Evolutionary conservation across 1,284 basidiomycete genomes (phyloP), one percentile per base, ranked within the genome.

Genomic region (Omphalotus olearius): DNA sequence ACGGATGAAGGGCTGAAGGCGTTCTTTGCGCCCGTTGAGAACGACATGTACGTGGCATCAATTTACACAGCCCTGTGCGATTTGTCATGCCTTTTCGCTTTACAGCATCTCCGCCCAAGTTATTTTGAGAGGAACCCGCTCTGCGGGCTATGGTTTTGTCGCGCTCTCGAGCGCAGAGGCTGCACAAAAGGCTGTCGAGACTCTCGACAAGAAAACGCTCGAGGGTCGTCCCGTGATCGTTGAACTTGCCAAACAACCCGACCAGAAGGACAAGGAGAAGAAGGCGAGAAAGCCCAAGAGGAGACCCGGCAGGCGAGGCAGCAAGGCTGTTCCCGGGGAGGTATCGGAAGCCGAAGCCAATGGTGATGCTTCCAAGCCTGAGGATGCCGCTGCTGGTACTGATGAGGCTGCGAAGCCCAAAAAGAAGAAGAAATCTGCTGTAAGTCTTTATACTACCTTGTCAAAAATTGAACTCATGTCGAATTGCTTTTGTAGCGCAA

Each of bases 101-200:
- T 49, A 53, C 62, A 90, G 87, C 63, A 69, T 85, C 62, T 81
- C 87, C 57, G 86, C 81, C 60, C 84, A 89, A 70, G 82, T 93
- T 68, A 91, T 92, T 69, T 72, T 82, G 69, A 88, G 89, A 58
- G 88, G 88, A 61, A 73, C 75, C 51, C 85, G 88, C 66, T 88
- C 90, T 57, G 85, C 91, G 63, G 93, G 93, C 56, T 96, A 93
- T 73, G 93, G 92, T 60, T 96, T 96, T 67, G 91, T 94, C 67
- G 83, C 88, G 58, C 80, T 93, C 71, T 75, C 80, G 66, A 86
- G 80, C 66, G 77, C 77, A 68, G 89, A 89, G 68, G 88, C 91
- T 64, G 91, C 88, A 57, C 78, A 93, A 73, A 83, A 83, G 69
- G 94, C 91, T 55, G 88, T 93, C 66, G 87, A 93, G 58, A 72